phyloP scores from a whole-genome alignment of 2,329 filamentous ascomycete genomes.

The Neofusicoccum kwambonambiense region DNA sequence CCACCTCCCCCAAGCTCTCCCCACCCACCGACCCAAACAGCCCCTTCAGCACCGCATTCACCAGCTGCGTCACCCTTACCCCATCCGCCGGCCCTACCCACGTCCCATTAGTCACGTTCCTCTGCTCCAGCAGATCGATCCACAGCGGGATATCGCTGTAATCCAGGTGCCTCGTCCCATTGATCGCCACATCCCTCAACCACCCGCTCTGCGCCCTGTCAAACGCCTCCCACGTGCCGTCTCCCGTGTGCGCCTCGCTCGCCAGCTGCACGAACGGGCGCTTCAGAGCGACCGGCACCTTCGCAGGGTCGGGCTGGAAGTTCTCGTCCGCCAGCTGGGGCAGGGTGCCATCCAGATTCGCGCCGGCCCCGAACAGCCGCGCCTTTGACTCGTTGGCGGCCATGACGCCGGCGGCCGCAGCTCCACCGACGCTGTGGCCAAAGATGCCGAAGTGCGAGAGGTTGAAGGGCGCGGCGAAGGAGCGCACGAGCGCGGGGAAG shows the following conservation, averaged over 20 bases:
- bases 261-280: conserved; percentile 26
- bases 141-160: conserved; percentile 27
- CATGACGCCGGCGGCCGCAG: conserved; percentile 18
- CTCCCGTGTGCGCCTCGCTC: conserved; percentile 18
- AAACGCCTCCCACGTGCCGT: conserved; percentile 24
- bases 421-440: conserved; percentile 10
- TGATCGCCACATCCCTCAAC: conserved; percentile 26
- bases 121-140: conserved; percentile 26
- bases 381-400: conserved; percentile 4
- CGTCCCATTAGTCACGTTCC: conserved; percentile 19
- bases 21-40: not conserved
- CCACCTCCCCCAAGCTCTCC: not conserved
- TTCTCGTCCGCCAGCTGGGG: conserved; percentile 21
- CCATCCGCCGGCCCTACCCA: not conserved
- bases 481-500: not conserved
- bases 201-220: conserved; percentile 26
- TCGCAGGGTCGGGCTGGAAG: not conserved
- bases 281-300: conserved; percentile 19
- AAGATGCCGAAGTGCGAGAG: not conserved
- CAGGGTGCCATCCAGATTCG: conserved; percentile 25
- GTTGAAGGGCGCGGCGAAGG: conserved; percentile 11
- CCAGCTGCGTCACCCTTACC: not conserved
- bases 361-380: conserved; percentile 19
- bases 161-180: conserved; percentile 25
- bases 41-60: not conserved